Base-by-base conservation (phyloP, 2,329 filamentous ascomycete species). In the Samsoniella hepiali region DNA sequence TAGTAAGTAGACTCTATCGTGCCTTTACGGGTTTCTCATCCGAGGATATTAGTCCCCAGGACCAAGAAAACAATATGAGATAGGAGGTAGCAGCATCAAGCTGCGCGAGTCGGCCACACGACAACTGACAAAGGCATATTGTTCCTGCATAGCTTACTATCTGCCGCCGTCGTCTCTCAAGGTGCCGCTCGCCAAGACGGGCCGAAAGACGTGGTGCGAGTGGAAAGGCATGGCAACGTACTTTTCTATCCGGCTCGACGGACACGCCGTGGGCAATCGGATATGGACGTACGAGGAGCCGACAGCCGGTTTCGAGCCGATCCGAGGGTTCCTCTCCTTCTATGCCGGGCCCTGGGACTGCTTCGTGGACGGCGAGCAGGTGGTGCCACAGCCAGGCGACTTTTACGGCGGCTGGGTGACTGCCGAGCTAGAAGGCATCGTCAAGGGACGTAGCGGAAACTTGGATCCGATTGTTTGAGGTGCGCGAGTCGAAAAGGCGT, bases 401-500 rank as follows among this genome's bases (percentile, higher is more conserved):
- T 88, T 87, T 67, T 88, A 87, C 72, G 85, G 86, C 31, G 85
- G 85, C 2, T 88, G 86, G 85, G 82, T 85, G 65, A 87, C 84
- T 56, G 81, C 79, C 65, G 84, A 88, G 63, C 79, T 88, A 65
- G 81, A 82, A 67, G 82, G 84, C 36, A 78, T 80, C 54, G 75
- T 80, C 64, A 80, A 81, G 71, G 78, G 76, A 13, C 70, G 70
- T 51, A 72, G 73, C 62, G 78, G 78, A 5, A 79, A 78, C 50
- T 71, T 71, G 53, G 74, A 79, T 58, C 77, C 76, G 10, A 68
- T 74, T 15, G 65, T 77, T 2, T 74, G 54, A 65, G 22, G 11
- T 9, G 38, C 38, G 38, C 38, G 38, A 40, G 38, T 40, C 38
- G 38, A 40, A 13, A 40, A 15, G 38, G 38, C 38, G 11, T 15